Evolutionary conservation across 208 protist genomes (phyloP).

Genomic region (Acanthamoeba triangularis): DNA sequence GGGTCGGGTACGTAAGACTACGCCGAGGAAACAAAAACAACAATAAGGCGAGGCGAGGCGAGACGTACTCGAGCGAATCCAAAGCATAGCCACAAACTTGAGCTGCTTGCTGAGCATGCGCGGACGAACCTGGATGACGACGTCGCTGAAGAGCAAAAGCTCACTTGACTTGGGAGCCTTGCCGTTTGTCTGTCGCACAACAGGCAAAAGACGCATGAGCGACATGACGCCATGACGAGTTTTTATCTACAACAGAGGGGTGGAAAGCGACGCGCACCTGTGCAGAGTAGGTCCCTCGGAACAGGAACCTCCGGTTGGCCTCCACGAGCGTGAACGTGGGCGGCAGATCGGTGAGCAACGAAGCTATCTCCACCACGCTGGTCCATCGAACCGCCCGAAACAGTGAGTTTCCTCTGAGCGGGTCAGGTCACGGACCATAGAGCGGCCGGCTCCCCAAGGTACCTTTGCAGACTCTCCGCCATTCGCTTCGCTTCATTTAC

Average conservation of each 20-base stretch:
- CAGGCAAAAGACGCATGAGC: too few species aligned
- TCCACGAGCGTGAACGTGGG: conserved; percentile 45
- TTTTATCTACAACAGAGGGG: neutral
- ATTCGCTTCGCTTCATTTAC: conserved; percentile 50
- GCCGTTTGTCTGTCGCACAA: neutral
- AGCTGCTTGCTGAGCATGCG: conserved; percentile 29
- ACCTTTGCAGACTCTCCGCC: conserved; percentile 58
- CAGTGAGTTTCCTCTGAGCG: too few species aligned
- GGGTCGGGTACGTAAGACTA: neutral
- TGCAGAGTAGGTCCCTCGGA: conserved; percentile 30
- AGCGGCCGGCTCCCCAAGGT: neutral
- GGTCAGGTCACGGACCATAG: too few species aligned
- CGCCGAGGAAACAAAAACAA: too few species aligned
- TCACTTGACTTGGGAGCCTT: conserved; percentile 44
- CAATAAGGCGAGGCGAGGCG: neutral
- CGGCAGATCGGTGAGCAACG: conserved; percentile 23
- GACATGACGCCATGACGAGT: neutral
- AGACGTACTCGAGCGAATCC: conserved; percentile 15
- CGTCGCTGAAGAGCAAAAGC: conserved; percentile 45
- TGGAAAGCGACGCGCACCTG: neutral
- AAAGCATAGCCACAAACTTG: conserved; percentile 15
- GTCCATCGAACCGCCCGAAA: too few species aligned
- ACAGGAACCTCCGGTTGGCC: neutral
- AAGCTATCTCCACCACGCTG: conserved; percentile 39
- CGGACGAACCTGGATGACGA: neutral